A percentile compares a stretch with the other conserved stretches of the same genome.
These are phyloP conservation scores for Zychaea mexicana DNA, from an alignment of 371 early-diverging fungal genomes.

Conservation along the genomic window DNA sequence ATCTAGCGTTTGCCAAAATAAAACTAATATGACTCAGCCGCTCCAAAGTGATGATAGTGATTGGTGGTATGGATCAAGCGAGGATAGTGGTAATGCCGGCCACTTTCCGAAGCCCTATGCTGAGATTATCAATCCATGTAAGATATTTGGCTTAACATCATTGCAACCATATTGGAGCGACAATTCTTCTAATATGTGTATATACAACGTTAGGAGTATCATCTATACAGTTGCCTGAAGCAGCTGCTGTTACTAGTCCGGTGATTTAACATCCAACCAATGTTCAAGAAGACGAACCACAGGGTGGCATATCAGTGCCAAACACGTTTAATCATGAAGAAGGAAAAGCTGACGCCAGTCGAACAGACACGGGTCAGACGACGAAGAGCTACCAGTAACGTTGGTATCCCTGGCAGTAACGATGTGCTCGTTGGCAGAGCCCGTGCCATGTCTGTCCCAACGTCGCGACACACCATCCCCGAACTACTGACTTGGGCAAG, in stretches of 20 bases:
- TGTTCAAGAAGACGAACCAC: neutral
- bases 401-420: constrained; percentile 19
- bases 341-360: constrained; percentile 29
- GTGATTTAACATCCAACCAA: neutral
- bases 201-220: neutral
- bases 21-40: constrained; percentile 48
- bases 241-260: neutral
- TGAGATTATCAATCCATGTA: constrained; percentile 35
- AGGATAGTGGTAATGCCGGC: constrained; percentile 38
- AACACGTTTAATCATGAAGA: constrained; percentile 49
- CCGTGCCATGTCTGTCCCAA: constrained; percentile 10
- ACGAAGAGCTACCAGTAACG: constrained; percentile 48
- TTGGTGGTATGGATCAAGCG: constrained; percentile 51
- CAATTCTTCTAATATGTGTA: too few species aligned
- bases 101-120: constrained; percentile 47
- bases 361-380: constrained; percentile 32
- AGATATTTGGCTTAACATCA: too few species aligned
- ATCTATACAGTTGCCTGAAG: neutral
- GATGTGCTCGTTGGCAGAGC: constrained; percentile 11
- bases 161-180: too few species aligned
- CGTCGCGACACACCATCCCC: constrained; percentile 24
- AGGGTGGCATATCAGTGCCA: constrained; percentile 35
- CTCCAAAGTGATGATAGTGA: constrained; percentile 50
- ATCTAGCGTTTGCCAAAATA: constrained; percentile 45
- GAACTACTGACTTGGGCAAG: constrained; percentile 42